phyloP scores from a whole-genome alignment of 2,329 filamentous ascomycete genomes.

The Trichoderma citrinoviride region DNA sequence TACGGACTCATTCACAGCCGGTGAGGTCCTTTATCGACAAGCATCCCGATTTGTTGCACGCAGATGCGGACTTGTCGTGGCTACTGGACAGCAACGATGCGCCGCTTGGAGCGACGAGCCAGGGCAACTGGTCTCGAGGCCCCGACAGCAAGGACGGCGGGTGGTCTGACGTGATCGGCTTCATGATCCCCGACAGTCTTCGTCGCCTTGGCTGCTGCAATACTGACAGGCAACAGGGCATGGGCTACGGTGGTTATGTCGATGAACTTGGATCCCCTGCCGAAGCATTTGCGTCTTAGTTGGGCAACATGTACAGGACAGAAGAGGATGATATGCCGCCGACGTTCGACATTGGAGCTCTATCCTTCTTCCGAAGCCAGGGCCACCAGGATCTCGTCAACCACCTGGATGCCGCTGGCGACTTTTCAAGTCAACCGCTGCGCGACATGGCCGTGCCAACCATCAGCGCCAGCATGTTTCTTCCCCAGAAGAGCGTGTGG shows the following conservation, averaged over 20 bases:
- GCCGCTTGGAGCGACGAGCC: neutral
- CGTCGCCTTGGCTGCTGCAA: constrained; percentile 14
- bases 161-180: neutral
- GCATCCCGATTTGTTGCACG: constrained; percentile 44
- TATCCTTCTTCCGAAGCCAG: constrained; percentile 49
- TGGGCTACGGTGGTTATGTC: constrained; percentile 20
- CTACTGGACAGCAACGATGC: constrained; percentile 33
- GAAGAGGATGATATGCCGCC: constrained; percentile 51
- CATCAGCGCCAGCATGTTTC: constrained; percentile 53
- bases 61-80: constrained; percentile 51
- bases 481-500: constrained; percentile 50
- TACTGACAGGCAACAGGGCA: constrained; percentile 21
- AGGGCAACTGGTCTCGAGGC: neutral
- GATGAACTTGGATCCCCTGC: constrained; percentile 27
- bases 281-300: constrained; percentile 35
- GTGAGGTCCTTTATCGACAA: constrained; percentile 47
- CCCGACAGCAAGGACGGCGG: neutral
- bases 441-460: constrained; percentile 52
- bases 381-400: constrained; percentile 49
- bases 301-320: constrained; percentile 46
- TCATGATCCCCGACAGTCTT: constrained; percentile 27
- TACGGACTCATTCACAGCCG: constrained; percentile 45
- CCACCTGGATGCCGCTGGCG: constrained; percentile 48
- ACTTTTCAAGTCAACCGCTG: constrained; percentile 48
- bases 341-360: constrained; percentile 54